Evolutionary conservation across 495 filamentous ascomycete genomes (phyloP).

Genomic region (Aspergillus carlsbadensis): DNA sequence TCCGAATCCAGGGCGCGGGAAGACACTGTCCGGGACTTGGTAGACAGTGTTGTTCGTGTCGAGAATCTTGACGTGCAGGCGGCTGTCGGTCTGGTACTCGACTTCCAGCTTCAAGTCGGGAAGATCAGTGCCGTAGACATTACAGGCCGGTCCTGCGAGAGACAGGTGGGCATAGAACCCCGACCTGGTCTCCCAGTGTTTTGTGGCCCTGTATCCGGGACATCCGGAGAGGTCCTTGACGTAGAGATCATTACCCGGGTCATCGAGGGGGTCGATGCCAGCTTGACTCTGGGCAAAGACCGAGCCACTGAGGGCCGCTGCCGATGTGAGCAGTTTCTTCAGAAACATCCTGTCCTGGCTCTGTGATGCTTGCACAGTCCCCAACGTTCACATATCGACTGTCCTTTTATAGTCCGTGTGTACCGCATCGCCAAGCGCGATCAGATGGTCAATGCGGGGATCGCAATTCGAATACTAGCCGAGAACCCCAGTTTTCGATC

Average conservation of each 20-base stretch:
- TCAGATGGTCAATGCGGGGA: slow-evolving; percentile 4
- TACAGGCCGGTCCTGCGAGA: slow-evolving; percentile 66
- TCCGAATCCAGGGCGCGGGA: slow-evolving; percentile 56
- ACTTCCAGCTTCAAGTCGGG: slow-evolving; percentile 64
- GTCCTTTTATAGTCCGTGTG: slow-evolving; percentile 8
- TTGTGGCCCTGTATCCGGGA: slow-evolving; percentile 71
- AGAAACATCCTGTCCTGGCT: slow-evolving; percentile 19
- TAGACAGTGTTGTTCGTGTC: slow-evolving; percentile 71
- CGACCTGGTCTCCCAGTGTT: slow-evolving; percentile 50
- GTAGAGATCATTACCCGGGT: slow-evolving; percentile 21
- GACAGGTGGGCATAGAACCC: slow-evolving; percentile 57
- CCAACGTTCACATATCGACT: too few relatives aligned
- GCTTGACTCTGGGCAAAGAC: slow-evolving; percentile 21
- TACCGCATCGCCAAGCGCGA: neutral
- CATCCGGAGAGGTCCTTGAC: slow-evolving; percentile 43
- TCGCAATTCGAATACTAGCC: neutral
- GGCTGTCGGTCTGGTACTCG: slow-evolving; percentile 70
- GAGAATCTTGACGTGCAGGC: slow-evolving; percentile 83
- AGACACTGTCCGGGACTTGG: slow-evolving; percentile 72
- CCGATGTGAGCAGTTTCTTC: slow-evolving; percentile 15
- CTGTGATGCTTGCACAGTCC: too few relatives aligned
- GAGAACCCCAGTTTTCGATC: too few relatives aligned
- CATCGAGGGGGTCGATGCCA: slow-evolving; percentile 17
- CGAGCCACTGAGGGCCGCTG: slow-evolving; percentile 13
- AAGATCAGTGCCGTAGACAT: slow-evolving; percentile 70